These are phyloP conservation scores for Ilyonectria mors-panacis DNA, from an alignment of 2,329 filamentous ascomycete species.

Conservation along the genomic window DNA sequence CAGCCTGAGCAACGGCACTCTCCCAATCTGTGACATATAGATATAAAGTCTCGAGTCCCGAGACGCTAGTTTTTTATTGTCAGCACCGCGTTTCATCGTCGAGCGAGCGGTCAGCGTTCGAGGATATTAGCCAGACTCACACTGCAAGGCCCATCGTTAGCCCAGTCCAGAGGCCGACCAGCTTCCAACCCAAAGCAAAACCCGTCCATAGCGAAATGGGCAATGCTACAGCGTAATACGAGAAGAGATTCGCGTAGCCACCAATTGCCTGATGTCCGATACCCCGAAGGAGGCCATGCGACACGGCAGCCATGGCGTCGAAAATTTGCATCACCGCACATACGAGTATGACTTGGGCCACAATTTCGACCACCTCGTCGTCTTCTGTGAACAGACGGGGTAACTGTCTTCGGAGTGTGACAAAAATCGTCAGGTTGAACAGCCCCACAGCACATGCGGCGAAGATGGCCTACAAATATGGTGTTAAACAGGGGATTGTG, in stretches of 20 bases:
- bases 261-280: conserved; percentile 89
- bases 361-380: conserved; percentile 74
- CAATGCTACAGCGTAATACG: conserved; percentile 89
- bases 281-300: conserved; percentile 86
- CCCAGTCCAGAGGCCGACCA: conserved; percentile 87
- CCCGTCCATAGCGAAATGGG: conserved; percentile 84
- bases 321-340: conserved; percentile 92
- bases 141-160: conserved; percentile 79
- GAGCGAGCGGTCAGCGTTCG: accelerated
- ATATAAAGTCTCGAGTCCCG: conserved; percentile 38
- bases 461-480: conserved; percentile 63
- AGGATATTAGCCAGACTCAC: conserved; percentile 54
- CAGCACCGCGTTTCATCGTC: not conserved
- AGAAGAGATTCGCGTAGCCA: conserved; percentile 86
- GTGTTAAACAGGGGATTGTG: not conserved
- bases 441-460: conserved; percentile 78
- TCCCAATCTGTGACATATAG: conserved; percentile 42
- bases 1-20: conserved; percentile 40
- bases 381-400: conserved; percentile 82
- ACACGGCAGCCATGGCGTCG: conserved; percentile 82
- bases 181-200: conserved; percentile 81
- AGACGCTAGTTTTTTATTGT: conserved; percentile 29
- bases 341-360: conserved; percentile 78
- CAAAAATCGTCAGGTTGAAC: conserved; percentile 81
- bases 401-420: conserved; percentile 76